A percentile compares a stretch with the other conserved stretches of the same genome.
phyloP scores from a whole-genome alignment of 768 basidiomycete species.

The Chiua virens region DNA sequence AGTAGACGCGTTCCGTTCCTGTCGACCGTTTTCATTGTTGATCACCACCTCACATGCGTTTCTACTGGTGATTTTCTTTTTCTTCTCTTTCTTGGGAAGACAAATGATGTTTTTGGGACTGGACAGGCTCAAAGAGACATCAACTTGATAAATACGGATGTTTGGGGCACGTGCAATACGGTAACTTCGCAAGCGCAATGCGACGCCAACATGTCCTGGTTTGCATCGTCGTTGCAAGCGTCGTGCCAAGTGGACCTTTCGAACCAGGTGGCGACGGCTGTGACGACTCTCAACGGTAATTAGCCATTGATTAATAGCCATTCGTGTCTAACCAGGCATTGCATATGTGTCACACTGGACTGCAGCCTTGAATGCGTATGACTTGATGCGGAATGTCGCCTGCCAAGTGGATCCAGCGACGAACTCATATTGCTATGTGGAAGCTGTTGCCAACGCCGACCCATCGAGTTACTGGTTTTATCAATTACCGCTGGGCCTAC shows the following conservation, averaged over 20 bases:
- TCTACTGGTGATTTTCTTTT: conserved; percentile 43
- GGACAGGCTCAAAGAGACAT: conserved; percentile 65
- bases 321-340: neutral
- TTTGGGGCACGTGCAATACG: conserved; percentile 85
- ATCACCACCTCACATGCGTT: conserved; percentile 55
- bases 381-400: conserved; percentile 57
- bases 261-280: conserved; percentile 50
- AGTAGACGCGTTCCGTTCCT: conserved; percentile 59
- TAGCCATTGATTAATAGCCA: neutral
- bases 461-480: conserved; percentile 76
- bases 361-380: conserved; percentile 61
- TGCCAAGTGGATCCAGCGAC: conserved; percentile 59
- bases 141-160: conserved; percentile 59
- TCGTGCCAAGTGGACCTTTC: conserved; percentile 59
- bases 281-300: conserved; percentile 57
- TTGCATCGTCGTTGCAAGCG: conserved; percentile 46
- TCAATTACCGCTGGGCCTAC: conserved; percentile 58
- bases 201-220: conserved; percentile 64
- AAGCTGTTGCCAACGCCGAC: conserved; percentile 55
- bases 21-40: conserved; percentile 74
- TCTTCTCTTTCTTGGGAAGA: neutral
- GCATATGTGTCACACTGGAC: neutral
- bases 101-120: neutral
- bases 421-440: conserved; percentile 72
- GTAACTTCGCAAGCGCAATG: conserved; percentile 49